Base-by-base conservation (phyloP, 768 basidiomycete genomes). In the Hygrocybe coccinea region DNA sequence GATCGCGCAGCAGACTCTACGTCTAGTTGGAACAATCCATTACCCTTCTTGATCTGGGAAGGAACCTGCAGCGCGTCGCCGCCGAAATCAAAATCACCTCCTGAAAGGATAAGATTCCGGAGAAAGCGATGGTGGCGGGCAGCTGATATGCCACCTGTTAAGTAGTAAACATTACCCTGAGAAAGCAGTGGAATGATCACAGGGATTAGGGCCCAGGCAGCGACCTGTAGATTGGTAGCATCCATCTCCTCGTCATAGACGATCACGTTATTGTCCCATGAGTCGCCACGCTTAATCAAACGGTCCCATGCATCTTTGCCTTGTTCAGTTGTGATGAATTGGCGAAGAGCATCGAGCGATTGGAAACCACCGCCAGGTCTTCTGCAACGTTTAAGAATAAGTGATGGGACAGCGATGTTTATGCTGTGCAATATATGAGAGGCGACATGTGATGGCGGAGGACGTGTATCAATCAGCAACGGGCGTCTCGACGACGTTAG, bases 341-440 rank as follows among this genome's bases (percentile, higher is more conserved):
- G 85, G 49, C 85, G 83, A 54, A 95, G 73, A 0, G 85, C 78
- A 59, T 85, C 80, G 46, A 91, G 71, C 29, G 79, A 79, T 53
- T 80, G 82, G 60, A 90, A 81, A 1, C 80, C 83, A 59, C 79
- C 83, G 33, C 80, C 84, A 2, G 86, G 82, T 65, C 88, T 89
- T 58, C 83, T 78, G 59, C 80, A 86, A 17, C 93, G 85, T 69
- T 92, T 93, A 62, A 94, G 82, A 64, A 97, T 92, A 64, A 97
- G 82, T 22, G 90, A 88, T 0, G 94, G 93, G 41, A 97, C 89
- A 33, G 87, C 87, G 47, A 97, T 78, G 70, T 94, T 94, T 57
- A 92, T 80, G 67, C 86, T 88, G 60, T 83, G 74, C 37, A 74
- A 67, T 50, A 97, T 69, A 67, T 85, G 89, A 54, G 77, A 79